Evolutionary conservation across 2,329 filamentous ascomycete genomes (phyloP), one percentile per base, ranked within the genome.

Genomic region (Alternaria burnsii): DNA sequence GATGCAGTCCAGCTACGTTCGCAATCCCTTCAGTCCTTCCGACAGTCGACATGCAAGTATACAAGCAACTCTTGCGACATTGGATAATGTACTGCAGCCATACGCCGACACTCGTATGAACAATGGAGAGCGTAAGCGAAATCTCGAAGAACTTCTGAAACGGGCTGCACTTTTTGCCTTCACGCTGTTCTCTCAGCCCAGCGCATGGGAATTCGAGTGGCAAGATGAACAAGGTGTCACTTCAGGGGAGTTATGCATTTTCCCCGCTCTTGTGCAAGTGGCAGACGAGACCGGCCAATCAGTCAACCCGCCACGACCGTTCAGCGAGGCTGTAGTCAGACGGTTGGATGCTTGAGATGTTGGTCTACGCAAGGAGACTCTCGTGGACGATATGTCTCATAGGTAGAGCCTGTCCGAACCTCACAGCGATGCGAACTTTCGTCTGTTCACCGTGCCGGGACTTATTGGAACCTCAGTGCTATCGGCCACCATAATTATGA

Each of bases 81-180:
- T 78, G 0, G 74, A 78, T 10, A 65, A 59, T 6, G 59, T 78
- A 16, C 64, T 79, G 6, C 62, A 58, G 18, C 74, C 72, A 10
- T 78, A 68, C 43, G 62, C 65, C 18, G 69, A 75, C 51, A 63
- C 63, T 28, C 69, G 68, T 3, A 66, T 73, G 59, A 66, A 76
- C 28, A 69, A 73, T 8, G 61, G 56, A n/a, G 61, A 74, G 28
- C 66, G 76, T 4, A 68, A 63, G 16, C 63, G 61, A 3, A 78
- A 79, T 46, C 55, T 79, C 9, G 72, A 76, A 18, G 74, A 76
- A 55, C 70, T 79, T 1, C 53, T 78, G n/a, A 76, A 76, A 48
- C 70, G 75, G 5, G 71, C 71, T 3, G 75, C 75, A 1, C 61
- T 63, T 3, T 76, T 77, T 47, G 76, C 74, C n/a, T 78, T 74